These are phyloP conservation scores for Penicillium sp. DNA, from an alignment of 2,329 filamentous ascomycete species.

Conservation along the genomic window DNA sequence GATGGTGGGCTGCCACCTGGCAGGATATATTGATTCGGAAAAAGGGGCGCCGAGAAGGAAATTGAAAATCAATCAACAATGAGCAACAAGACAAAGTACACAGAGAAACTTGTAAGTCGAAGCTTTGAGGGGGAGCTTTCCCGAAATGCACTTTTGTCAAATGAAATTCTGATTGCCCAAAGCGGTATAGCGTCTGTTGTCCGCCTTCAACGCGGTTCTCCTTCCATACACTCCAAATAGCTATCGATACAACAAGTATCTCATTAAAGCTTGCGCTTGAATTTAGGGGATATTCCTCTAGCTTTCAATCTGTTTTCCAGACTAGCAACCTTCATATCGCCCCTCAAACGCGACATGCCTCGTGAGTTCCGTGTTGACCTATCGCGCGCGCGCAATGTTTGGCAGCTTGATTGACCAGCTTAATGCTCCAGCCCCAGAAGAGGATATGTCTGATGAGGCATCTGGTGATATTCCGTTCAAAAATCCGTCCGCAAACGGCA, in stretches of 20 bases:
- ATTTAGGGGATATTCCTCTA: constrained; percentile 10
- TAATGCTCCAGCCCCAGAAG: constrained; percentile 27
- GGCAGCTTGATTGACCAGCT: constrained; percentile 15
- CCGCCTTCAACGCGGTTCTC: constrained; percentile 26
- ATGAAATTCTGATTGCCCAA: constrained; percentile 40
- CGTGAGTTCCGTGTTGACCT: constrained; percentile 34
- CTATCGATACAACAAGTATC: constrained; percentile 2
- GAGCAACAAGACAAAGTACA: constrained; percentile 5
- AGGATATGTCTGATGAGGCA: constrained; percentile 38
- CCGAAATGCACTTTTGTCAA: constrained; percentile 36
- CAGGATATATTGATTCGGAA: constrained; percentile 21
- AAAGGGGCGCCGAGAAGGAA: constrained; percentile 5
- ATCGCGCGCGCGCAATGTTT: constrained; percentile 5
- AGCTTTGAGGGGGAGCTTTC: constrained; percentile 32
- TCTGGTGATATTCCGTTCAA: constrained; percentile 40
- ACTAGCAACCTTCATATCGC: constrained; percentile 23
- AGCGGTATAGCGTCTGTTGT: constrained; percentile 33
- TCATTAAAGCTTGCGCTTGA: background rate
- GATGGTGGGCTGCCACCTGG: constrained; percentile 36
- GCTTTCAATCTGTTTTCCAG: constrained; percentile 34
- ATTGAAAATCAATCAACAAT: constrained; percentile 5
- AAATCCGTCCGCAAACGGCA: constrained; percentile 24
- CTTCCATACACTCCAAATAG: constrained; percentile 15
- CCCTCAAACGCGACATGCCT: constrained; percentile 35
- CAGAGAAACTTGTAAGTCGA: constrained; percentile 11